Conservation (phyloP, 2,329 filamentous ascomycete genomes). For the Sordariomycetes sp. region DNA sequence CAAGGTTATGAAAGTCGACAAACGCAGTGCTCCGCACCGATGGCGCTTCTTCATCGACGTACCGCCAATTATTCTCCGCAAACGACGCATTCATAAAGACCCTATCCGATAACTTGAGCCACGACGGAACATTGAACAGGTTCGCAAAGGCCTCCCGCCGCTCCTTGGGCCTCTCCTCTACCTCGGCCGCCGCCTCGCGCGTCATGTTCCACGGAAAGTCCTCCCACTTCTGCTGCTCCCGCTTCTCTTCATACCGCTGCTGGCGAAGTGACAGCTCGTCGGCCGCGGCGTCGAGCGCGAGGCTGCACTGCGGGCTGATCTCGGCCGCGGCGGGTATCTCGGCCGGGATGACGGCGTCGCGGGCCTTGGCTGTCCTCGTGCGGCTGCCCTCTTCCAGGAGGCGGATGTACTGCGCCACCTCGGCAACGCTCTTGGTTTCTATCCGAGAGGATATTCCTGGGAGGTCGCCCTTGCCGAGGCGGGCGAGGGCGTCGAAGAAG, state of each 20-base stretch:
- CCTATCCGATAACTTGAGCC: conserved; percentile 49
- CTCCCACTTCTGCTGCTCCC: conserved; percentile 48
- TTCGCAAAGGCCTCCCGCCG: conserved; percentile 31
- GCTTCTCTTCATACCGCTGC: conserved; percentile 44
- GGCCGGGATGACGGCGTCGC: conserved; percentile 19
- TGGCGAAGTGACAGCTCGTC: conserved; percentile 53
- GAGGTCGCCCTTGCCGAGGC: conserved; percentile 50
- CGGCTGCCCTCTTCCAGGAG: conserved; percentile 34
- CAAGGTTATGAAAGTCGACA: conserved; percentile 60
- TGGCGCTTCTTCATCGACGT: conserved; percentile 46
- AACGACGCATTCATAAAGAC: conserved; percentile 64
- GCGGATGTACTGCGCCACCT: conserved; percentile 58
- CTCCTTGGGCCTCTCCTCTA: conserved; percentile 11
- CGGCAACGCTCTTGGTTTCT: conserved; percentile 57
- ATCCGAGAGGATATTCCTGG: conserved; percentile 49
- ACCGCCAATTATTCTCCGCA: conserved; percentile 54
- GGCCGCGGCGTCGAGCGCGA: conserved; percentile 53
- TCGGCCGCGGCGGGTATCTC: conserved; percentile 64
- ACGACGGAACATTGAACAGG: conserved; percentile 45
- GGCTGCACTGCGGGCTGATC: conserved; percentile 51
- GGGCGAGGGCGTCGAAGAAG: conserved; percentile 54
- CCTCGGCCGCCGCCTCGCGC: conserved; percentile 16
- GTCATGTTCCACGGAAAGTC: conserved; percentile 51
- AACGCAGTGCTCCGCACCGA: conserved; percentile 63
- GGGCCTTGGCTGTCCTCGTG: conserved; percentile 27